These are phyloP conservation scores for Aspergillus glaucus DNA, from an alignment of 2,329 filamentous ascomycete species.

Conservation along the genomic window DNA sequence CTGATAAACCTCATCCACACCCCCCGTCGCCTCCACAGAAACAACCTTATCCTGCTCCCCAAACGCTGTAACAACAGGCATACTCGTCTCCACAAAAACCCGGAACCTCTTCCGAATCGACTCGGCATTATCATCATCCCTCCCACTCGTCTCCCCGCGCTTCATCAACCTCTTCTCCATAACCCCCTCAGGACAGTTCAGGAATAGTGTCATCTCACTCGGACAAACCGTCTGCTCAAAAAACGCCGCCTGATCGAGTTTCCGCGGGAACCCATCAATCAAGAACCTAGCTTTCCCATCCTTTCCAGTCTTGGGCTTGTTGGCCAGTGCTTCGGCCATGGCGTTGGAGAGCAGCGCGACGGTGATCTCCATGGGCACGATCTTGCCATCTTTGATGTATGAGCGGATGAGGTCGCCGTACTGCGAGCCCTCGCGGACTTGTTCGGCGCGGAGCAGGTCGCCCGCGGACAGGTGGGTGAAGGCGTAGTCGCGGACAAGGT, in stretches of 20 bases:
- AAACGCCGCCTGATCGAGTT: conserved; percentile 92
- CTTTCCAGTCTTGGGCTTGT: conserved; percentile 32
- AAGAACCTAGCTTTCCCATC: conserved; percentile 62
- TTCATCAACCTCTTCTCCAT: conserved; percentile 81
- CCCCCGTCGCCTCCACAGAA: conserved; percentile 65
- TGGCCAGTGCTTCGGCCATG: conserved; percentile 66
- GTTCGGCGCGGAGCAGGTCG: conserved; percentile 88
- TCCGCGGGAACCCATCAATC: conserved; percentile 81
- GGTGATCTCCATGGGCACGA: conserved; percentile 98
- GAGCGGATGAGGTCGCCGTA: conserved; percentile 89
- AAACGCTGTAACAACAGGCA: conserved; percentile 91
- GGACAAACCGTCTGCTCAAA: conserved; percentile 87
- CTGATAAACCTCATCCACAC: conserved; percentile 59
- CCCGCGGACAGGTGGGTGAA: conserved; percentile 93
- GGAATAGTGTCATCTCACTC: conserved; percentile 82
- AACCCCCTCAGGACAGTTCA: conserved; percentile 82
- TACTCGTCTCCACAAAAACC: conserved; percentile 90
- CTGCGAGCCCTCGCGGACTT: conserved; percentile 75
- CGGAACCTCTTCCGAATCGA: conserved; percentile 94
- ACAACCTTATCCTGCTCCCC: conserved; percentile 70
- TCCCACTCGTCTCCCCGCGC: conserved; percentile 85
- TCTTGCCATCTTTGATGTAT: conserved; percentile 89
- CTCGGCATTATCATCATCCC: conserved; percentile 89
- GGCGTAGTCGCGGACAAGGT: conserved; percentile 77
- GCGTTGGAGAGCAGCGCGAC: conserved; percentile 90